Conservation (phyloP, 1,284 basidiomycete species). For the Trametes pubescens region DNA sequence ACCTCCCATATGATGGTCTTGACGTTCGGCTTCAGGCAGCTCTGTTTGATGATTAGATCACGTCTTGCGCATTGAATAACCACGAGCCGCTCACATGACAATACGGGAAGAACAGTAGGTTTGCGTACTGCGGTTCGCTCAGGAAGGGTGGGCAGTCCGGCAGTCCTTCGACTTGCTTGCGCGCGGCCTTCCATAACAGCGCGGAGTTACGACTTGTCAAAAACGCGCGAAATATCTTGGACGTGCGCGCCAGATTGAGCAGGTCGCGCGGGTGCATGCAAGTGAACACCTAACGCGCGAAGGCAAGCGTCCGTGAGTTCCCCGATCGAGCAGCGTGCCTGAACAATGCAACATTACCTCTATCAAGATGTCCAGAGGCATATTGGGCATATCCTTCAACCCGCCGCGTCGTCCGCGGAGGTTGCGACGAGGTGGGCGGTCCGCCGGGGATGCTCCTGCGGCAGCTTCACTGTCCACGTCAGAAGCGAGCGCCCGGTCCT, state of each 20-base stretch:
- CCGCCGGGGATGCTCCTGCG: neutral
- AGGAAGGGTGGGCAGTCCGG: conserved; percentile 23
- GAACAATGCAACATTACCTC: conserved; percentile 23
- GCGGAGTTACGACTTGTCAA: no score
- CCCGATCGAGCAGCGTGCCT: neutral
- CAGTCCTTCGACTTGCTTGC: conserved; percentile 19
- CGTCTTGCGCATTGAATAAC: no score
- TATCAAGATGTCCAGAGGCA: conserved; percentile 37
- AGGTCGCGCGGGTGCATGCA: no score
- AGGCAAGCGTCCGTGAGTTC: neutral
- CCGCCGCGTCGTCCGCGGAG: conserved; percentile 25
- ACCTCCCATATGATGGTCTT: conserved; percentile 26
- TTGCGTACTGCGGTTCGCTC: conserved; percentile 29
- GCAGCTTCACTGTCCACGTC: neutral
- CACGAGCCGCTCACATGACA: conserved; percentile 16
- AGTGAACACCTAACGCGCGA: conserved; percentile 23
- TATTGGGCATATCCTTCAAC: conserved; percentile 29
- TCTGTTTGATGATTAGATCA: conserved; percentile 7
- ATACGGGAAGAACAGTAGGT: conserved; percentile 25
- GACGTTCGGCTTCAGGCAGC: conserved; percentile 23
- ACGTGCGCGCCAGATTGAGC: no score
- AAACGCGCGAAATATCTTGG: no score
- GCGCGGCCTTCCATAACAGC: conserved; percentile 21
- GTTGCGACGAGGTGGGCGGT: conserved; percentile 3
- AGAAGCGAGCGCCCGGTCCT: neutral